These are phyloP conservation scores for Aureobasidium sp. DNA, from an alignment of 2,329 filamentous ascomycete species.

Conservation along the genomic window DNA sequence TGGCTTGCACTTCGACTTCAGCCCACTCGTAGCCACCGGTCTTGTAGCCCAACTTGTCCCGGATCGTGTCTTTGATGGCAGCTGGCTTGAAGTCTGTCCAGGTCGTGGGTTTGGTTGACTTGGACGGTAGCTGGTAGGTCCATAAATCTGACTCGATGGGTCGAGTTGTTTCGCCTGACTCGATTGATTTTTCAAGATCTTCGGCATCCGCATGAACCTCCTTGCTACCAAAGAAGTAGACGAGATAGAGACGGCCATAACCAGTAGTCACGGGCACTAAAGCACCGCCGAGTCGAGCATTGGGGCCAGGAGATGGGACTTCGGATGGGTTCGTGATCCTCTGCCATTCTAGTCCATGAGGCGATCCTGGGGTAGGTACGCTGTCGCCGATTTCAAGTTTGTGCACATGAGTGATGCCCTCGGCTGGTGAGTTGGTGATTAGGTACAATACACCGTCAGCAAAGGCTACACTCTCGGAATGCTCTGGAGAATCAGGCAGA, in stretches of 20 bases:
- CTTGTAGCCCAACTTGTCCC: constrained; percentile 35
- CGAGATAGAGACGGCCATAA: constrained; percentile 38
- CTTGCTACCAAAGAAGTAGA: constrained; percentile 36
- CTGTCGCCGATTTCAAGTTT: constrained; percentile 22
- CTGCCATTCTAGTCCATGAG: constrained; percentile 28
- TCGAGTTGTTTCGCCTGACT: constrained; percentile 13
- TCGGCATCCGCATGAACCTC: constrained; percentile 15
- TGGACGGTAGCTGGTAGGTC: constrained; percentile 39
- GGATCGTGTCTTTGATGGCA: constrained; percentile 38
- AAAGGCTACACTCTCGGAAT: constrained; percentile 30
- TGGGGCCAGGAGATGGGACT: constrained; percentile 37
- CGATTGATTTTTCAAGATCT: constrained; percentile 19
- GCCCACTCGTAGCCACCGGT: constrained; percentile 37
- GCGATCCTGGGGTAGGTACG: constrained; percentile 16
- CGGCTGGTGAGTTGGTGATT: constrained; percentile 29
- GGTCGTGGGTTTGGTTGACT: constrained; percentile 17
- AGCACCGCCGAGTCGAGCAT: constrained; percentile 33
- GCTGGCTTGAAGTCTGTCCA: constrained; percentile 32
- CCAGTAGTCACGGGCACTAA: constrained; percentile 38
- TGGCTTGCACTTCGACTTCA: constrained; percentile 33
- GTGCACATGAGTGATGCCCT: constrained; percentile 21
- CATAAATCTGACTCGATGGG: constrained; percentile 36
- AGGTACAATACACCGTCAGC: constrained; percentile 34
- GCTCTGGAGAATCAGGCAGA: constrained; percentile 36
- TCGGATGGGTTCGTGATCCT: constrained; percentile 37